Evolutionary conservation across 1,139 yeast genomes (phyloP).

Genomic region (Yueomyces sp.): DNA sequence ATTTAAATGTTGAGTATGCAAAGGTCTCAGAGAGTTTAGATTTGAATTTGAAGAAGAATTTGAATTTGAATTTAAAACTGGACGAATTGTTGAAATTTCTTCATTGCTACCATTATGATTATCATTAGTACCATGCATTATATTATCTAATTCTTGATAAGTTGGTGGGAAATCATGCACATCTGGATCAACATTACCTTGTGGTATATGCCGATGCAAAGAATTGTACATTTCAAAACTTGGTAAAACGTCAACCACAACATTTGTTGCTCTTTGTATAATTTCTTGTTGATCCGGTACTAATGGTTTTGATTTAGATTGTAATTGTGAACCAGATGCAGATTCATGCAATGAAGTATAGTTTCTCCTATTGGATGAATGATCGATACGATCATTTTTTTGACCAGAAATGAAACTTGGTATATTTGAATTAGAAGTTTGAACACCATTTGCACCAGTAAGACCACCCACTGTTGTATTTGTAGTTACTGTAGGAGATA

Average conservation of each 20-base stretch:
- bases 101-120: conserved; percentile 3
- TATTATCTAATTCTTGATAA: conserved; percentile 9
- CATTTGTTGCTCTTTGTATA: conserved; percentile 1
- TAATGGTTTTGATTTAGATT: not conserved
- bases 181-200: conserved; percentile 23
- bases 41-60: not conserved
- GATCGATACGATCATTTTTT: not conserved
- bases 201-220: conserved; percentile 24
- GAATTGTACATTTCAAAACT: conserved; percentile 25
- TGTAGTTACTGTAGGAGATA: not conserved
- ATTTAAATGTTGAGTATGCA: conserved; percentile 13
- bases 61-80: no score
- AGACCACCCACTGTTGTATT: conserved; percentile 1
- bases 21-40: conserved; percentile 10
- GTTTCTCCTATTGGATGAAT: not conserved
- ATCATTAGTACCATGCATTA: conserved; percentile 9
- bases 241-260: conserved; percentile 21
- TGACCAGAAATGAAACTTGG: no score
- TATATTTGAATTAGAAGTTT: no score
- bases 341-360: not conserved
- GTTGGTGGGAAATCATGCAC: conserved; percentile 22
- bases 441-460: no score
- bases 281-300: not conserved
- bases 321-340: not conserved
- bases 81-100: conserved; percentile 1